phyloP scores from a whole-genome alignment of 495 filamentous ascomycete genomes.

The Neurospora sp. region DNA sequence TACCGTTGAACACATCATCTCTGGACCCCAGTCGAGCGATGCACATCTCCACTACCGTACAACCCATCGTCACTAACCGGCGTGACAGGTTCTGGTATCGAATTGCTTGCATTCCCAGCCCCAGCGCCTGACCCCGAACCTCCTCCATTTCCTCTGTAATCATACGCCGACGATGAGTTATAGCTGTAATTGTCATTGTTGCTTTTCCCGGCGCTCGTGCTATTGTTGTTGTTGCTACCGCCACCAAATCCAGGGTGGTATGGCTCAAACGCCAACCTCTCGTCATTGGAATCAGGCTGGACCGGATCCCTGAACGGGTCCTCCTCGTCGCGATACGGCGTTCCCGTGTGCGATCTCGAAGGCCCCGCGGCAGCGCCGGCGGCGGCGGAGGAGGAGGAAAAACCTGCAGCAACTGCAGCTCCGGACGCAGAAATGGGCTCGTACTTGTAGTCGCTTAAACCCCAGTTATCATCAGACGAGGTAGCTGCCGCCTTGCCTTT shows the following conservation, averaged over 20 bases:
- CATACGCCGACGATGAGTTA: not conserved
- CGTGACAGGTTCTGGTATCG: constrained; percentile 11
- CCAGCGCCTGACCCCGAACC: constrained; percentile 3
- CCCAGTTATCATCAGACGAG: constrained; percentile 8
- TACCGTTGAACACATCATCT: not conserved
- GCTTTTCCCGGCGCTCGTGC: not conserved
- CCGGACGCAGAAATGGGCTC: not conserved
- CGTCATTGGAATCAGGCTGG: constrained; percentile 14
- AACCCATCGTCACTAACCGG: constrained; percentile 15
- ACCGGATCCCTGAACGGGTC: constrained; percentile 40
- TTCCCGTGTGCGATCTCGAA: constrained; percentile 27
- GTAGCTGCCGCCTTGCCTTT: constrained; percentile 33
- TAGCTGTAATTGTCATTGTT: not conserved
- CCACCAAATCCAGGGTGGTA: constrained; percentile 42
- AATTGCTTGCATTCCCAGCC: not conserved
- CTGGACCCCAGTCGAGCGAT: not conserved
- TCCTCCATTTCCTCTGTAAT: not conserved
- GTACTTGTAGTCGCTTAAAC: not conserved
- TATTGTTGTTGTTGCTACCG: not conserved
- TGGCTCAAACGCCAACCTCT: constrained; percentile 34
- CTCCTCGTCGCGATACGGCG: constrained; percentile 25
- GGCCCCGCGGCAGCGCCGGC: constrained; percentile 15
- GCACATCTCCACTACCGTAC: constrained; percentile 1
- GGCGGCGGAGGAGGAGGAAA: not conserved
- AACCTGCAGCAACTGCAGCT: not conserved